Percentiles rank a stretch among this genome's conserved stretches.
These are phyloP conservation scores for Escovopsis sp. DNA, from an alignment of 2,329 filamentous ascomycete genomes.

Conservation along the genomic window DNA sequence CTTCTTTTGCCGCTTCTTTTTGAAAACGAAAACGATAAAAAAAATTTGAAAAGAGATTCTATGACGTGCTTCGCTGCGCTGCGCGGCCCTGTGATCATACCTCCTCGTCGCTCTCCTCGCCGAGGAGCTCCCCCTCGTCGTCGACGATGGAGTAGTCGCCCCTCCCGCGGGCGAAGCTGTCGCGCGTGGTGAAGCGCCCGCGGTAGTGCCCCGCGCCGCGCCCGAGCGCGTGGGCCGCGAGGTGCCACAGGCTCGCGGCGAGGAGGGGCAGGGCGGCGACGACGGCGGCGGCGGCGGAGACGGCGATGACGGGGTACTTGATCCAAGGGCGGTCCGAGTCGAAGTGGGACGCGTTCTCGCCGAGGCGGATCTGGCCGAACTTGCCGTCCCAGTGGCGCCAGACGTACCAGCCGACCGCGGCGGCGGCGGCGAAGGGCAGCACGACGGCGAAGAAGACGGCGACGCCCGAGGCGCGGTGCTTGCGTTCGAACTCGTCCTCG, in stretches of 20 bases:
- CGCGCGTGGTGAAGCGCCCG: conserved; percentile 70
- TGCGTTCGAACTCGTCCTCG: conserved; percentile 64
- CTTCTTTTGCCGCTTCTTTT: too few species aligned
- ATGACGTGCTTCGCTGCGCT: not conserved
- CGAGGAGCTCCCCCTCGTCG: conserved; percentile 85
- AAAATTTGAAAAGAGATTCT: not conserved
- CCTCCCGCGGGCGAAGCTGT: conserved; percentile 73
- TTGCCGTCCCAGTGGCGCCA: conserved; percentile 77
- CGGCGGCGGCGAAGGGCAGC: conserved; percentile 58
- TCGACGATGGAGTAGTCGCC: conserved; percentile 84
- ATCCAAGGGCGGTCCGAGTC: conserved; percentile 65
- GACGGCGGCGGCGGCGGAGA: conserved; percentile 49
- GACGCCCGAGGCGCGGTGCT: conserved; percentile 54
- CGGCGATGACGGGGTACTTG: conserved; percentile 63
- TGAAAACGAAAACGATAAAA: not conserved
- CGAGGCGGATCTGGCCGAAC: conserved; percentile 83
- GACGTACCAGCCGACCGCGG: conserved; percentile 66
- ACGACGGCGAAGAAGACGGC: conserved; percentile 77
- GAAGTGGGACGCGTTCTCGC: conserved; percentile 44
- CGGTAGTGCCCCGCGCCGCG: conserved; percentile 35
- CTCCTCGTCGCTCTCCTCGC: conserved; percentile 88
- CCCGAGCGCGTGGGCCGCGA: conserved; percentile 34
- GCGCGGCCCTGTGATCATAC: conserved; percentile 24
- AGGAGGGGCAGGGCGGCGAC: conserved; percentile 55
- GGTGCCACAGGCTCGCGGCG: conserved; percentile 57